Evolutionary conservation across 345 rosid species (phyloP), one percentile per base, ranked within the genome.

Genomic region (Isatis tinctoria): DNA sequence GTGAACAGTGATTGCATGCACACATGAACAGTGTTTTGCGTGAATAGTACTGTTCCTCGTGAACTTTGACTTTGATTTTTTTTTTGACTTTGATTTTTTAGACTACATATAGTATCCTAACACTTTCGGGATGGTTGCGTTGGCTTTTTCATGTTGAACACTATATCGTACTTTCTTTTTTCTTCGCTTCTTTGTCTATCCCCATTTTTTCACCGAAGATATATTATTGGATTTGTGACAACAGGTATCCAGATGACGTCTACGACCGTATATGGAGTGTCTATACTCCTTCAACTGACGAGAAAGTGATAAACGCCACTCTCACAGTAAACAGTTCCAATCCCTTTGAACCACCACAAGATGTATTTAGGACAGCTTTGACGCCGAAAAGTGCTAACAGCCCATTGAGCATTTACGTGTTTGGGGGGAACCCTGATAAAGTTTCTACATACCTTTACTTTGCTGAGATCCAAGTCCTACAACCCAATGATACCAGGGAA

Each of bases 161-260:
- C 2, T n/a, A n/a, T n/a, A n/a, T n/a, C n/a, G n/a, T n/a, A n/a
- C n/a, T n/a, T 6, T 32, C 0, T 5, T 32, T 32, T 7, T 5
- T 32, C 4, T 32, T 4, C 4, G 35, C 4, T 3, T 32, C 35
- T 5, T 32, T 5, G 35, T 32, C 35, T 6, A 32, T 3, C 3
- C 1, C 5, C 30, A 3, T 28, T 28, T 35, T n/a, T 8, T 35
- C 39, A 35, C 35, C 35, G 0, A 8, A 35, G 39, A 35, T 2
- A 35, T 35, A 35, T 1, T 8, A 37, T 37, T 37, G 41, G 41
- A 37, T 12, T 7, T 40, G n/a, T 40, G 6, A 12, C 64, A n/a
- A n/a, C n/a, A 79, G 87, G 84, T 83, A 48, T 52, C 37, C 74
- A 3, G 69, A 81, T 51, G 84, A 83, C 8, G 65, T 59, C 1